Base-by-base conservation (phyloP, 768 basidiomycete species). In the Mrakia hoshinonis region DNA sequence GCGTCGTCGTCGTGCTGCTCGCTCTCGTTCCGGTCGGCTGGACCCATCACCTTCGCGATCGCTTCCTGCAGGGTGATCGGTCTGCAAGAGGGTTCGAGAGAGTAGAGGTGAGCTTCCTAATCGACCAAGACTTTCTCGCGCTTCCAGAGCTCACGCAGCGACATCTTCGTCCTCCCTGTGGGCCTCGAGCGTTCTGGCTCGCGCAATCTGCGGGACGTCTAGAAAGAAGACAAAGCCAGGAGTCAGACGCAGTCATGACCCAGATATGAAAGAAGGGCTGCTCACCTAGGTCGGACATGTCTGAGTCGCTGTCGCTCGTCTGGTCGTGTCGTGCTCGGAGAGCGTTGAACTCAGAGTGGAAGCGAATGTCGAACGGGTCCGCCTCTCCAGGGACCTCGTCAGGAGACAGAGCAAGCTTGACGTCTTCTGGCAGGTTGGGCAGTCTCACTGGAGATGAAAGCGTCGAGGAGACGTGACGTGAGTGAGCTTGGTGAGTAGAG, bases 221-320 rank as follows among this genome's bases (percentile, higher is more conserved):
- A 31, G 20, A 24, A 6, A 34, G 31, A 5, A 22, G 18, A 39
- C 11, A 5, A 38, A 39, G 34, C 18, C 4, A 34, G 18, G 29
- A 58, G 55, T 9, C 18, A 15, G 22, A 4, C 34, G 15, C 31
- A 31, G 36, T 20, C 6, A 4, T 2, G 36, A 22, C 13, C 5
- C 3, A 1, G 34, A 34, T 31, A 34, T 20, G 11, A 31, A 20
- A 34, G 34, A 39, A 22, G 36, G 10, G 7, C 5, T 36, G 36
- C 58, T 61, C 58, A 61, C 58, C 58, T 31, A 61, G 31, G 58
- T 61, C 58, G 5, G 58, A 61, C 36, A 31, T 31, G 20, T 11
- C 29, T 26, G 55, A 58, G 18, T 58, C 55, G 24, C 55, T 31
- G 55, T 34, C 10, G 58, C 36, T 20, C 43, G 15, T 43, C 43